phyloP scores from a whole-genome alignment of 2,329 filamentous ascomycete species.

The Eutypella sp. region DNA sequence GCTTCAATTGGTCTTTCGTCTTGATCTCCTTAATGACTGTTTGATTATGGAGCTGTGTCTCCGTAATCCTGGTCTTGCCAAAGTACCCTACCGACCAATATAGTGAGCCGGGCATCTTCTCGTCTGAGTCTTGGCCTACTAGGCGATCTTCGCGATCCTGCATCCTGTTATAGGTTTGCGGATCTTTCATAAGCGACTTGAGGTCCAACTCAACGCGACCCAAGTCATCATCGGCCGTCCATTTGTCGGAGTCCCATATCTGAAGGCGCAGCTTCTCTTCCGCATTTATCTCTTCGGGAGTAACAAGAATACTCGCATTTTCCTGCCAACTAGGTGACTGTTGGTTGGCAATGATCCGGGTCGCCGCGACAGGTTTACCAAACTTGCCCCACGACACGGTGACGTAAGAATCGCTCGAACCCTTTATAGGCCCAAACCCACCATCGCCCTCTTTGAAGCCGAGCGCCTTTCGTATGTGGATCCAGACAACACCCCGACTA shows the following conservation, averaged over 20 bases:
- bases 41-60: slow-evolving; percentile 57
- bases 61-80: slow-evolving; percentile 58
- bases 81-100: slow-evolving; percentile 70
- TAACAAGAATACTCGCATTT: slow-evolving; percentile 63
- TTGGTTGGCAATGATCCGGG: slow-evolving; percentile 59
- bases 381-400: slow-evolving; percentile 75
- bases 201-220: slow-evolving; percentile 67
- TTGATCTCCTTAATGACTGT: slow-evolving; percentile 53
- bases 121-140: slow-evolving; percentile 57
- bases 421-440: slow-evolving; percentile 54
- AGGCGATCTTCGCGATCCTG: slow-evolving; percentile 61
- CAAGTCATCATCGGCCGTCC: slow-evolving; percentile 68
- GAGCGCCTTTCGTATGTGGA: slow-evolving; percentile 61
- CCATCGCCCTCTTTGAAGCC: slow-evolving; percentile 69
- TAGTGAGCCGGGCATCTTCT: slow-evolving; percentile 64
- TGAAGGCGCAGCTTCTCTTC: slow-evolving; percentile 65
- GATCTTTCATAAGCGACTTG: slow-evolving; percentile 56
- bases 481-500: slow-evolving; percentile 58
- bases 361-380: slow-evolving; percentile 62
- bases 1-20: slow-evolving; percentile 52
- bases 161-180: slow-evolving; percentile 57
- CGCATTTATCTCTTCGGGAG: slow-evolving; percentile 66
- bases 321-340: slow-evolving; percentile 70
- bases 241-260: slow-evolving; percentile 71
- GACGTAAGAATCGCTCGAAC: slow-evolving; percentile 66